Base-by-base conservation (phyloP, 129 eudicot species). In the Helianthus tuberosus region DNA sequence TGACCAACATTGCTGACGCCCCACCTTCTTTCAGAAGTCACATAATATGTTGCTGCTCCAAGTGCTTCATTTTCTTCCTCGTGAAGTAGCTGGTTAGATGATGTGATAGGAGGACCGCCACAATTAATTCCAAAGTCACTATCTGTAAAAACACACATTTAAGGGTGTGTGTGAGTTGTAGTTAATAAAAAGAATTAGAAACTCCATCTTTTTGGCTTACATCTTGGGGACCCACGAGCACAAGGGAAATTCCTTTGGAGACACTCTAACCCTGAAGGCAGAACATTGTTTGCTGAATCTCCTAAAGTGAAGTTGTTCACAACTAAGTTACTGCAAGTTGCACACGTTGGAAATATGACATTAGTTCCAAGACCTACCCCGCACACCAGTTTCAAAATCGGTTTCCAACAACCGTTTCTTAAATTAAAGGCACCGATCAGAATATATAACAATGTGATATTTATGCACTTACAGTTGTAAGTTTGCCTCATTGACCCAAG, bases 1-100 rank as follows among this genome's bases (percentile, higher is more conserved):
- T 58, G 78, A 70, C 97, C 97, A 15, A 76, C 93, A 85, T 93
- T 93, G 63, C 96, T 88, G 47, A 93, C 96, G 3, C 88, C 98
- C 98, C 98, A 92, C 73, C 90, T 87, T 39, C 79, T 71, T 48
- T 71, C 64, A 6, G 79, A 35, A n/a, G 79, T 70, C 64, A 85
- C 77, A 70, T 74, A 81, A 55, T 86, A 87, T 44, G 86, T 66
- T 25, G 93, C 89, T 11, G 93, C 88, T 35, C 98, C 98, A 43
- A 85, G 82, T 13, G 52, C 27, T 50, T 79, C 87, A 53, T 75
- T 82, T 0, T 93, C 98, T 9, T 57, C 71, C 77, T 93, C 96
- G 53, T 82, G 72, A 23, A 71, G 23, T 49, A 84, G 29, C 32
- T 44, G 66, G 49, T 48, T 54, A 50, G 88, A 66, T 8, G 92